Percentiles rank a stretch among this genome's conserved stretches.
phyloP scores from a whole-genome alignment of 202 grass and related monocot species.

The Cymbopogon flexuosus region DNA sequence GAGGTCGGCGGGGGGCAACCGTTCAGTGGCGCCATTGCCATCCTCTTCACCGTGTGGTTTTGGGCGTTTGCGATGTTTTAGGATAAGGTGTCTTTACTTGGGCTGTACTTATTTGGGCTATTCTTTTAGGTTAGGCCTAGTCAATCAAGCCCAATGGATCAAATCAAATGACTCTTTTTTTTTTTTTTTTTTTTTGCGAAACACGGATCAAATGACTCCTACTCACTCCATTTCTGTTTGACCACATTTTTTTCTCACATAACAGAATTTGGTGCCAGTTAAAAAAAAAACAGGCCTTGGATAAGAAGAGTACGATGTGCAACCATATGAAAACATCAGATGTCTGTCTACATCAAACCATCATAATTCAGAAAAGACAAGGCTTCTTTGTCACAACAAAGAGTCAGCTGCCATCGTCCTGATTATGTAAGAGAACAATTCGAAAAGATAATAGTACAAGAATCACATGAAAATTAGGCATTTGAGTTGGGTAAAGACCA shows the following conservation, averaged over 20 bases:
- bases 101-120: background rate
- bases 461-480: background rate
- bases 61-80: background rate
- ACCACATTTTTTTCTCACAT: no score
- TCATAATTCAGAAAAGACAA: background rate
- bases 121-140: no score
- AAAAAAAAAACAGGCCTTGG: no score
- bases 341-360: background rate
- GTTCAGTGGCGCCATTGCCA: constrained; percentile 39
- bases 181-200: no score
- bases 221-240: no score
- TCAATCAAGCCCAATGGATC: background rate
- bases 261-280: no score
- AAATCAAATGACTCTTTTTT: no score
- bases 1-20: background rate
- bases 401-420: background rate
- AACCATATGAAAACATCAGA: no score
- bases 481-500: constrained; percentile 23
- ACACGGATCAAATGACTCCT: no score
- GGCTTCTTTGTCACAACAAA: background rate
- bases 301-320: no score
- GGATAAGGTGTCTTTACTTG: constrained; percentile 26
- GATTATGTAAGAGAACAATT: background rate
- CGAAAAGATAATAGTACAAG: background rate
- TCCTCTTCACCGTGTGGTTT: background rate